Base-by-base conservation (phyloP, 768 basidiomycete species). In the Xanthoconium stramineum region DNA sequence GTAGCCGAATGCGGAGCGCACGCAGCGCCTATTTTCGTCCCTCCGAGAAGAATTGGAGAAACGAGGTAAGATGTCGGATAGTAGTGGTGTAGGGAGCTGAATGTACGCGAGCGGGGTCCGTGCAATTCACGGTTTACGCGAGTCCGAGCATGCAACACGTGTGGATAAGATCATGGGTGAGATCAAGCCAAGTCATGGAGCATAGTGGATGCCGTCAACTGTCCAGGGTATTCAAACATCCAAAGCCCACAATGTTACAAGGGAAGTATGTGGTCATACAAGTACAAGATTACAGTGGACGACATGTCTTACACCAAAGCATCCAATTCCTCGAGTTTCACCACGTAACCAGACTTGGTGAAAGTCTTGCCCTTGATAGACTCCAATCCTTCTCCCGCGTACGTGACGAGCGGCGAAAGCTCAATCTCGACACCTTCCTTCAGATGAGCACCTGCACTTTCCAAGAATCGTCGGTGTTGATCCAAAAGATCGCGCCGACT, bases 301-400 rank as follows among this genome's bases (percentile, higher is more conserved):
- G 48, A 50, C 39, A 24, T 24, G 24, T 40, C 14, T 46, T 76
- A 88, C 57, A 79, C 72, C 61, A 93, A 75, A 52, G 77, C 81
- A 62, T 91, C 89, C 59, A 94, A 74, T 66, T 90, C 89, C 66
- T 86, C 87, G 33, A 87, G 62, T 19, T 74, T 74, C 65, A 76
- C 82, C 17, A 86, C 86, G 36, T 82, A 68, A 11, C 92, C 93
- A 15, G 88, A 89, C 69, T 82, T 89, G 45, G 80, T 80, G 71
- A 94, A 88, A 30, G 72, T 81, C 77, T 87, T 87, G 44, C 93
- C 94, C 71, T 85, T 86, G 47, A 90, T 79, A 47, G 71, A 75
- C 64, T 89, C 86, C 57, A 98, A 74, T 2, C 94, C 96, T 71
- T 99, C 97, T 15, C 97, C 97, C 20, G 89, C 88, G 61, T 98